Base-by-base conservation (phyloP, 495 filamentous ascomycete genomes). In the Choiromyces venosus region DNA sequence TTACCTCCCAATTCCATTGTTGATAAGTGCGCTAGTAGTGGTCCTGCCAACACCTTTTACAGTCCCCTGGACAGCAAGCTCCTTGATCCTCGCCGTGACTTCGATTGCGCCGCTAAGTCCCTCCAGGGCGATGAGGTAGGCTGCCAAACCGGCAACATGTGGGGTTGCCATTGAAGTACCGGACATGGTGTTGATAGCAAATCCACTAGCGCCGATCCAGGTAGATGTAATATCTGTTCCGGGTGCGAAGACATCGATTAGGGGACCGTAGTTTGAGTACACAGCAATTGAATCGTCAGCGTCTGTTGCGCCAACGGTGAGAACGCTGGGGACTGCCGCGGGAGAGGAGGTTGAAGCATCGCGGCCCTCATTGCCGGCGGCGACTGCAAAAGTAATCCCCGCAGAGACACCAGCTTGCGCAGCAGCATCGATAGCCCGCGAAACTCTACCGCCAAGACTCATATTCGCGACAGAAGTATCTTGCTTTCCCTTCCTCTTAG, bases 91-190 rank as follows among this genome's bases (percentile, higher is more conserved):
- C 33, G 67, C 73, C 35, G 76, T 80, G 66, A 85, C 79, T 3
- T 79, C 77, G 61, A 76, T 83, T 73, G 84, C 83, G 78, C 79
- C 83, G 66, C 74, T 75, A 71, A 88, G 83, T 14, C 81, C 81
- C 80, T 87, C 86, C 29, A 85, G 73, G 36, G 83, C 82, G 37
- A 84, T 85, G 21, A 90, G 79, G 79, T 88, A 89, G 37, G 87
- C 82, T 12, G 83, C 83, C 46, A 88, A 80, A 42, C 89, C 89
- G 6, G 85, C 83, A 29, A 90, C 84, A 76, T 90, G 88, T 1
- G 89, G 89, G 19, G 86, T 84, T 8, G 89, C 85, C 85, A 87
- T 87, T 5, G 83, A 85, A 7, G 89, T 91, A 66, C 89, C 89
- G 14, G 85, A 86, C 74, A 88, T 85, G 70, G 82, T 82, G 67